Evolutionary conservation across 192 early-diverging fungal genomes (phyloP), one percentile per base, ranked within the genome.

Genomic region (Backusella circina): DNA sequence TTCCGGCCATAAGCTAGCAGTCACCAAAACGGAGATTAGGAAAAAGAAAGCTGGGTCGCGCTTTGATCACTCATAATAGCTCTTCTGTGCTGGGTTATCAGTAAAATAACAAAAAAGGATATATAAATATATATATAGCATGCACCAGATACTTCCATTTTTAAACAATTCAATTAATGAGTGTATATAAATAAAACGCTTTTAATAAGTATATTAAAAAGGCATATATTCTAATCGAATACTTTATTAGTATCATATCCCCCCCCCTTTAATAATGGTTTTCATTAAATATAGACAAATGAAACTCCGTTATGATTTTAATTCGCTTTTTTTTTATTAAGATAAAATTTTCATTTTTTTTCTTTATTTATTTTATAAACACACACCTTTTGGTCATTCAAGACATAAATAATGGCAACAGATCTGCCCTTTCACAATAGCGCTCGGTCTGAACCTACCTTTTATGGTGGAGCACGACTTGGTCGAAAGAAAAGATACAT

Each of bases 341-440:
- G 16, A 32, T 38, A 26, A n/a, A n/a, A 26, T 23, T 37, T 38
- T 6, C 67, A 26, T 28, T 70, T 39, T 23, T 38, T 23, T 38
- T 68, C 8, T 44, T 38, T 38, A 38, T 41, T 70, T 35, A 5
- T 28, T 12, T 28, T 61, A 41, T 41, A n/a, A n/a, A n/a, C n/a
- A n/a, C n/a, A n/a, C 5, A 3, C 39, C 12, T 4, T 41, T 41
- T 37, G 8, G n/a, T 51, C 23, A 23, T 70, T 38, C 1, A 38
- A 2, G 33, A 38, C 35, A 37, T 2, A 31, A 13, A 33, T 16
- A 9, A 71, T 71, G 69, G 37, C 69, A 28, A 41, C 41, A 5
- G 69, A 71, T 44, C 39, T 71, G 38, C 69, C 69, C 9, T 41
- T 71, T 30, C 41, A 71, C 28, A 71, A 71, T 28, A 61, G 54